Percentiles rank a stretch among this genome's conserved stretches.
Conservation (phyloP, 352 stramenopile species). For the Pythium utonaiense region DNA sequence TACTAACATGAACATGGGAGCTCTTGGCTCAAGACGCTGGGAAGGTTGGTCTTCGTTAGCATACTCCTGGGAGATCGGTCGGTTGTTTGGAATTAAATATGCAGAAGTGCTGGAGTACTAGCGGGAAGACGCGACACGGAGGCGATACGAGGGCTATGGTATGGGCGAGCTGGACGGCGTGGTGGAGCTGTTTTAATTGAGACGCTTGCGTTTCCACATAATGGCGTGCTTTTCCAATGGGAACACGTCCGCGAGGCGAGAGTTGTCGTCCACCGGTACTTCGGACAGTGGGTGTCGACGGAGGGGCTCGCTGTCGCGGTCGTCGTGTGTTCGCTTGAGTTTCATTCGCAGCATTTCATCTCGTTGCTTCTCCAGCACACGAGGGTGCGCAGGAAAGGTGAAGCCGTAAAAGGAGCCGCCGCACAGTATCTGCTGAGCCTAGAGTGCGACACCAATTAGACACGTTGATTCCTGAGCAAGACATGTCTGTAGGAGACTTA, state of each 20-base stretch:
- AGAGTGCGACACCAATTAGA: background rate
- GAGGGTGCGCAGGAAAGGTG: conserved; percentile 58
- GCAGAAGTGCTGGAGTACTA: conserved; percentile 7
- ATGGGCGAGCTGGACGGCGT: background rate
- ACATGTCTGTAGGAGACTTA: background rate
- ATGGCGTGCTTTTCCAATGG: conserved; percentile 41
- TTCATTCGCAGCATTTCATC: conserved; percentile 40
- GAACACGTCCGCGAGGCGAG: conserved; percentile 13
- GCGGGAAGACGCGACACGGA: background rate
- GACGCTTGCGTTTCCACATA: conserved; percentile 60
- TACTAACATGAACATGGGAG: background rate
- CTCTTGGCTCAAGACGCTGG: too few species aligned
- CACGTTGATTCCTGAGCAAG: too few species aligned
- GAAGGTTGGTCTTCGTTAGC: too few species aligned
- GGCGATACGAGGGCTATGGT: background rate
- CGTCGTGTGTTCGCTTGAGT: conserved; percentile 48
- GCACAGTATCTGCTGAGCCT: conserved; percentile 61
- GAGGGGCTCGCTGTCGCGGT: conserved; percentile 13
- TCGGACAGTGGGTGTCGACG: conserved; percentile 1
- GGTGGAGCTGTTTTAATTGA: conserved; percentile 31
- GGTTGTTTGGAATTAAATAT: conserved; percentile 24
- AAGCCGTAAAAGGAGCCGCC: conserved; percentile 56
- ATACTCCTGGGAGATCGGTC: too few species aligned
- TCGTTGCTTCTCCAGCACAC: conserved; percentile 49
- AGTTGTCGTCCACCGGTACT: conserved; percentile 13